These are phyloP conservation scores for Tulasnella calospora DNA, from an alignment of 768 basidiomycete species.

Conservation along the genomic window DNA sequence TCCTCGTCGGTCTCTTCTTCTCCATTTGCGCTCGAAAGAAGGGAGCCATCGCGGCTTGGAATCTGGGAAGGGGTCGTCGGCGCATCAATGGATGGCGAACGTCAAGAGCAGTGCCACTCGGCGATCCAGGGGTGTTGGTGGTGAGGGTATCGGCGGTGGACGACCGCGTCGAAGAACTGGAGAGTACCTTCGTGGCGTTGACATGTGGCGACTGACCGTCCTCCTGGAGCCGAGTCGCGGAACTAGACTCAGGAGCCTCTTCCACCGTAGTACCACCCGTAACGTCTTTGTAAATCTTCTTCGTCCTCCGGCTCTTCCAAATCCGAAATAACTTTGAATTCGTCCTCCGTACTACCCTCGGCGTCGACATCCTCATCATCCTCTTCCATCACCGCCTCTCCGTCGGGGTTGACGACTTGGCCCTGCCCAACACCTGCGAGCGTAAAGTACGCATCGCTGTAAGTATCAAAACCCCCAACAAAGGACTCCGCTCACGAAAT, in stretches of 20 bases:
- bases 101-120: neutral
- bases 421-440: neutral
- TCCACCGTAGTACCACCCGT: neutral
- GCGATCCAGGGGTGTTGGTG: neutral
- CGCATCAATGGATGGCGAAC: neutral
- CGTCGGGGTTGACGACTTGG: neutral
- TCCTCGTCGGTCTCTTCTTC: neutral
- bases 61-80: neutral
- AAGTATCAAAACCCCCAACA: neutral
- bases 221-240: neutral
- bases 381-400: neutral
- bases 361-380: slow-evolving; percentile 5
- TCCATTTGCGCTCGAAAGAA: neutral
- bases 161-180: neutral
- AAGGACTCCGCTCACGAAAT: neutral
- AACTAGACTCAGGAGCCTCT: neutral
- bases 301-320: neutral
- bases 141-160: neutral
- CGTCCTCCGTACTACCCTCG: slow-evolving; percentile 13
- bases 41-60: neutral
- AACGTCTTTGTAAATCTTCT: neutral
- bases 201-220: neutral
- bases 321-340: neutral
- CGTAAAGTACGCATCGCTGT: neutral
- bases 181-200: neutral